These are phyloP conservation scores for Nepenthes alata DNA, from an alignment of 179 eudicot species.

Conservation along the genomic window DNA sequence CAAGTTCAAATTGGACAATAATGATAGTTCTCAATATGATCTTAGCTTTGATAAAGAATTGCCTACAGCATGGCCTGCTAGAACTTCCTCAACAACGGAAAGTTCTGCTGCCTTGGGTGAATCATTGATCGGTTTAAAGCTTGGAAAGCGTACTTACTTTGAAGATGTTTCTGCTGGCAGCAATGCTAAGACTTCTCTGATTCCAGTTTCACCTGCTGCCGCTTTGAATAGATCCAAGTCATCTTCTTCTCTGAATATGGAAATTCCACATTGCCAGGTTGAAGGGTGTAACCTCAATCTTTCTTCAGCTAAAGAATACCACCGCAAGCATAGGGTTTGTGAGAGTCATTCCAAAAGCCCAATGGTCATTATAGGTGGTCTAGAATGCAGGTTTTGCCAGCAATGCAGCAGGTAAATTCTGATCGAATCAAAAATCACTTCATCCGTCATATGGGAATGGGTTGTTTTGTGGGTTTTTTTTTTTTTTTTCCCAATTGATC, in stretches of 20 bases:
- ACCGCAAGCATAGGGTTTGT: conserved; percentile 89
- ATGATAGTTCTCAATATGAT: conserved; percentile 30
- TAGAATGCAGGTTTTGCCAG: conserved; percentile 91
- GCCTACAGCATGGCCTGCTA: conserved; percentile 7
- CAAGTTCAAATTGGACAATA: conserved; percentile 24
- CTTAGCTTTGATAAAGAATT: conserved; percentile 27
- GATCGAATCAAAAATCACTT: not conserved
- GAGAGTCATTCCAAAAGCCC: conserved; percentile 70
- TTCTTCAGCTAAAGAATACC: conserved; percentile 81
- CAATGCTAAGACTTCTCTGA: conserved; percentile 22
- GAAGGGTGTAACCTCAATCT: conserved; percentile 90
- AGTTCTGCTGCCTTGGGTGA: conserved; percentile 49
- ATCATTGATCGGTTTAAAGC: conserved; percentile 61
- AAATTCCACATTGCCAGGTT: conserved; percentile 59
- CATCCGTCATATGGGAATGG: not conserved
- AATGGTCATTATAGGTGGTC: conserved; percentile 61
- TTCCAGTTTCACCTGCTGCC: conserved; percentile 26
- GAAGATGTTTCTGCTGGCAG: conserved; percentile 36
- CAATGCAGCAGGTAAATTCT: conserved; percentile 90
- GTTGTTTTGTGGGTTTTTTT: not conserved
- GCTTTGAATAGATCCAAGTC: conserved; percentile 43
- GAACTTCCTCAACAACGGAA: conserved; percentile 5
- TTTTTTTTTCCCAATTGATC: no score
- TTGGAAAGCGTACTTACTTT: conserved; percentile 67
- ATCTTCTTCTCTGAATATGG: conserved; percentile 18